Conservation (phyloP, 495 filamentous ascomycete species). For the Achaetomiella virescens region DNA sequence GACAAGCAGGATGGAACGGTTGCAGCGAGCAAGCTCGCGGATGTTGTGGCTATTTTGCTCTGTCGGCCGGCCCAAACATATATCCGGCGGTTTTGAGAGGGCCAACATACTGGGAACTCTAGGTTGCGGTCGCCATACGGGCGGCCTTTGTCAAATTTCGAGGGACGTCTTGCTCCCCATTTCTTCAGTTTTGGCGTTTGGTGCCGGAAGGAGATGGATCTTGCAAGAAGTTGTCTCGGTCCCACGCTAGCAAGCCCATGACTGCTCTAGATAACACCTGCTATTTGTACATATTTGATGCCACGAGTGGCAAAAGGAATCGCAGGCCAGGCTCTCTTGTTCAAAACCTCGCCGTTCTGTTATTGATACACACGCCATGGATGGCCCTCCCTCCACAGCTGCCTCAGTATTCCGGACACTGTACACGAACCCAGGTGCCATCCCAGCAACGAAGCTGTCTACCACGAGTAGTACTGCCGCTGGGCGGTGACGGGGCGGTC, state of each 20-base stretch:
- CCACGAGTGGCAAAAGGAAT: neutral
- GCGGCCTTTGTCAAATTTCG: neutral
- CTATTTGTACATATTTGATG: constrained; percentile 15
- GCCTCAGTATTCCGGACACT: neutral
- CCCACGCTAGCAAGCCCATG: neutral
- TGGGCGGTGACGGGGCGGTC: constrained; percentile 71
- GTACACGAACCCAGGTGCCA: neutral
- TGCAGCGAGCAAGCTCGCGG: no score
- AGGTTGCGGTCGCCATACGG: no score
- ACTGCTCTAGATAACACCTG: neutral
- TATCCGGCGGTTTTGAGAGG: no score
- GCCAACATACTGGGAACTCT: no score
- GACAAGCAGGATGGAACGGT: no score
- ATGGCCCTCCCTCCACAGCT: neutral
- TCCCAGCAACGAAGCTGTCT: constrained; percentile 21
- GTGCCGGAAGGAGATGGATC: neutral
- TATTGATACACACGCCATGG: constrained; percentile 9
- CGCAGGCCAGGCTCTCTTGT: neutral
- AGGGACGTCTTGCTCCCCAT: neutral
- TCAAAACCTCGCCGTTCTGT: neutral
- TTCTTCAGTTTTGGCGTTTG: constrained; percentile 3
- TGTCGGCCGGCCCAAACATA: no score
- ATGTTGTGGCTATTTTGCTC: no score
- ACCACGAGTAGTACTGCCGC: constrained; percentile 87
- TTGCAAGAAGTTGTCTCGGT: constrained; percentile 1